These are phyloP conservation scores for Penicillium arizonense DNA, from an alignment of 495 filamentous ascomycete genomes.

Conservation along the genomic window DNA sequence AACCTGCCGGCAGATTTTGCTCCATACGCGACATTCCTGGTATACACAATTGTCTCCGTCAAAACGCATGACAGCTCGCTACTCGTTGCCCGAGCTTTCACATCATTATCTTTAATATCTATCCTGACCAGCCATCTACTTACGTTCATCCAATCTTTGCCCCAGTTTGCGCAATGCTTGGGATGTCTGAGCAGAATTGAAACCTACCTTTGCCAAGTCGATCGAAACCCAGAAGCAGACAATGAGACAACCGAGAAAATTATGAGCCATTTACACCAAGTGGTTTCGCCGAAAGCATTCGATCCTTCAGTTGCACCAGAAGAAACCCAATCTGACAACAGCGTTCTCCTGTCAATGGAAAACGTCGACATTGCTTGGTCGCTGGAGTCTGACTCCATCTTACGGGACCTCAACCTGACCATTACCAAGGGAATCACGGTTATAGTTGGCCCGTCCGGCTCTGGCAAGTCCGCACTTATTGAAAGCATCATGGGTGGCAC, in stretches of 20 bases:
- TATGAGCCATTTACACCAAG: background rate
- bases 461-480: slow-evolving; percentile 27
- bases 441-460: slow-evolving; percentile 20
- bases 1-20: slow-evolving; percentile 17
- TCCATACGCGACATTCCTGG: slow-evolving; percentile 39
- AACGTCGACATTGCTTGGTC: background rate
- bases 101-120: slow-evolving; percentile 29
- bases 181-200: slow-evolving; percentile 33
- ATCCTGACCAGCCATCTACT: slow-evolving; percentile 24
- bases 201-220: slow-evolving; percentile 7
- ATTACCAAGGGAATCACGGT: background rate
- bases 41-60: slow-evolving; percentile 42
- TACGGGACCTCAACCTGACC: background rate
- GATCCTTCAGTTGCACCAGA: background rate
- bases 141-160: slow-evolving; percentile 26
- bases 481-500: slow-evolving; percentile 21
- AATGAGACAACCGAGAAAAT: too few species aligned
- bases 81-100: slow-evolving; percentile 38
- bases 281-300: too few species aligned
- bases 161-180: slow-evolving; percentile 14
- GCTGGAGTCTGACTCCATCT: background rate
- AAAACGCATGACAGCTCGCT: slow-evolving; percentile 34
- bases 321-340: background rate
- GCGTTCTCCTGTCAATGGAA: background rate
- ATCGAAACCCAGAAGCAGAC: background rate